These are phyloP conservation scores for Trichophyton rubrum DNA, from an alignment of 2,329 filamentous ascomycete genomes.

Conservation along the genomic window DNA sequence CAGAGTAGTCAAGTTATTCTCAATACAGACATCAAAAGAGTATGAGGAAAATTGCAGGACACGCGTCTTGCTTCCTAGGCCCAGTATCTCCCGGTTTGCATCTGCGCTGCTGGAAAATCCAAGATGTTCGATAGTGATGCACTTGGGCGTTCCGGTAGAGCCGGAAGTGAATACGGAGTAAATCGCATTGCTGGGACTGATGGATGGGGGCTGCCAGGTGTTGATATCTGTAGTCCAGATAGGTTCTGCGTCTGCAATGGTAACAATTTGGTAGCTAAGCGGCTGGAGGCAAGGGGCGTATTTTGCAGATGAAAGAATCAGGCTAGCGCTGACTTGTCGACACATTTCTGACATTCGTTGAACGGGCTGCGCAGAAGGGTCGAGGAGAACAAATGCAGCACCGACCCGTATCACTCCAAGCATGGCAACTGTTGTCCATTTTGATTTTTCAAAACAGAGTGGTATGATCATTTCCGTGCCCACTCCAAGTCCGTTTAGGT, in stretches of 20 bases:
- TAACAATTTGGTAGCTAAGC: neutral
- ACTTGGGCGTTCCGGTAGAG: conserved; percentile 14
- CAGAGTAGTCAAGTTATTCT: conserved; percentile 55
- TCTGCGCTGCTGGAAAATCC: conserved; percentile 38
- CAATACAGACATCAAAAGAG: conserved; percentile 79
- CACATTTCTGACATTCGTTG: conserved; percentile 5
- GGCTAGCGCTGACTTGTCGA: neutral
- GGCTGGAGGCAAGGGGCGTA: neutral
- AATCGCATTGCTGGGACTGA: conserved; percentile 31
- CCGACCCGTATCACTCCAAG: conserved; percentile 13
- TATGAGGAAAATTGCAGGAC: conserved; percentile 75
- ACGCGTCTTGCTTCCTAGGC: conserved; percentile 26
- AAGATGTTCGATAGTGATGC: conserved; percentile 12
- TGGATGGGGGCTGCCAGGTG: conserved; percentile 37
- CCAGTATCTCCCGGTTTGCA: conserved; percentile 34
- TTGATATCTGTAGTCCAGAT: neutral
- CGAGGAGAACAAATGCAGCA: conserved; percentile 11
- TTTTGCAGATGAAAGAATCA: conserved; percentile 4
- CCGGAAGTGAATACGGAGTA: conserved; percentile 38
- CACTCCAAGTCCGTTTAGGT: conserved; percentile 6
- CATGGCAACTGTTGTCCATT: conserved; percentile 11
- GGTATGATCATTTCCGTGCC: conserved; percentile 10
- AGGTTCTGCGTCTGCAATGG: neutral
- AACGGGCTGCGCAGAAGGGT: conserved; percentile 11
- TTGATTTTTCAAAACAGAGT: conserved; percentile 14